A percentile compares a stretch with the other conserved stretches of the same genome.
Conservation (phyloP, 441 rosid genomes). For the Jatropha multifida region DNA sequence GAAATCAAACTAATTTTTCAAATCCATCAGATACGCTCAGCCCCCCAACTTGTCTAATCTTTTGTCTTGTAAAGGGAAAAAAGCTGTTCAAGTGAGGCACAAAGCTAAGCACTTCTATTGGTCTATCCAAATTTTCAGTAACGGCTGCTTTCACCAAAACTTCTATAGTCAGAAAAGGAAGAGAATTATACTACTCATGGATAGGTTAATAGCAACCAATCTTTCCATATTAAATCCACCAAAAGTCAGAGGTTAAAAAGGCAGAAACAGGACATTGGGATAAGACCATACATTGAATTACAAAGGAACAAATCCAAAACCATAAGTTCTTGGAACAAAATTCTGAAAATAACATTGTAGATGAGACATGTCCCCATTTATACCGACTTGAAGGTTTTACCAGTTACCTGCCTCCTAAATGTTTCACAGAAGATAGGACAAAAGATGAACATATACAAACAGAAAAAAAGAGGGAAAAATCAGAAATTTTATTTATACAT, state of each 20-base stretch:
- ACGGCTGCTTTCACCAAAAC: not conserved
- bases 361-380: too few species aligned
- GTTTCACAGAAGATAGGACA: too few species aligned
- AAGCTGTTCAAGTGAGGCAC: not conserved
- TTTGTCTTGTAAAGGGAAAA: not conserved
- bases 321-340: not conserved
- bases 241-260: not conserved
- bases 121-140: not conserved
- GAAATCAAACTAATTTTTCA: too few species aligned
- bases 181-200: not conserved
- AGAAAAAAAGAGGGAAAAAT: not conserved
- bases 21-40: too few species aligned
- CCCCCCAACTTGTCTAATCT: too few species aligned
- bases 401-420: not conserved
- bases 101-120: not conserved
- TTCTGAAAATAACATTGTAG: not conserved
- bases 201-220: not conserved
- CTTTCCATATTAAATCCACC: not conserved
- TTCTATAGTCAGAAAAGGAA: not conserved
- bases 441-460: not conserved
- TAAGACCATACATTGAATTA: too few species aligned
- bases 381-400: too few species aligned
- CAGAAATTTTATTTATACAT: conserved; percentile 20
- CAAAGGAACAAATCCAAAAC: not conserved
- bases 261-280: not conserved